Conservation (phyloP, 2,329 filamentous ascomycete species). For the Penicillium sclerotigenum region DNA sequence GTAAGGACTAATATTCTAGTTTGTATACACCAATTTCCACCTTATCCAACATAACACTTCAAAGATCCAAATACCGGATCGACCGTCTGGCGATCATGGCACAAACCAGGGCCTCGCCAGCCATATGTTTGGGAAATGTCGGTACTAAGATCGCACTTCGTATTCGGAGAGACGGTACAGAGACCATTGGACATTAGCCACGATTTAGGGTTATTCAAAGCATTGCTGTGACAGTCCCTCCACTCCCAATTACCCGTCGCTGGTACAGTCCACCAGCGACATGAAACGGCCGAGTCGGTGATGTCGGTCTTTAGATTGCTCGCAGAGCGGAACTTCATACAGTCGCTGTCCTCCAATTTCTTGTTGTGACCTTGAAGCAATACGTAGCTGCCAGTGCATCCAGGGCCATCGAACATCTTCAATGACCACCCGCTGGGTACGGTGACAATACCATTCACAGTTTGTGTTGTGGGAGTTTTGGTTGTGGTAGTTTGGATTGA, state of each 20-base stretch:
- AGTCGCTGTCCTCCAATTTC: not conserved
- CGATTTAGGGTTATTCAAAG: not conserved
- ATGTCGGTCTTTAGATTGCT: not conserved
- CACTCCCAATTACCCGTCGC: not conserved
- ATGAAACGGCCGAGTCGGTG: not conserved
- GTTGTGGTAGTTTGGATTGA: not conserved
- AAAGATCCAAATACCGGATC: slow-evolving; percentile 4
- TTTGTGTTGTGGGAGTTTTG: not conserved
- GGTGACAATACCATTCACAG: not conserved
- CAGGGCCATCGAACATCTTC: not conserved
- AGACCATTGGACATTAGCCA: slow-evolving; percentile 4
- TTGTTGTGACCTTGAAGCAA: slow-evolving; percentile 1
- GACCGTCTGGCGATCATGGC: not conserved
- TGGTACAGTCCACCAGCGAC: not conserved
- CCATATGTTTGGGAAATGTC: slow-evolving; percentile 4
- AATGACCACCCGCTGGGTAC: not conserved
- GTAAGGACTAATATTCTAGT: too few relatives aligned
- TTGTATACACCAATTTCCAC: not conserved
- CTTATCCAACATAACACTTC: slow-evolving; percentile 5
- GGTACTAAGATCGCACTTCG: not conserved
- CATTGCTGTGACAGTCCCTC: not conserved
- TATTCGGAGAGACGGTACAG: not conserved
- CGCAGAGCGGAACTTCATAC: not conserved
- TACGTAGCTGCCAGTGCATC: not conserved
- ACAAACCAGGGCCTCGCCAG: not conserved